Base-by-base conservation (phyloP, 176 grass and related monocot genomes). In the Leersia perrieri region DNA sequence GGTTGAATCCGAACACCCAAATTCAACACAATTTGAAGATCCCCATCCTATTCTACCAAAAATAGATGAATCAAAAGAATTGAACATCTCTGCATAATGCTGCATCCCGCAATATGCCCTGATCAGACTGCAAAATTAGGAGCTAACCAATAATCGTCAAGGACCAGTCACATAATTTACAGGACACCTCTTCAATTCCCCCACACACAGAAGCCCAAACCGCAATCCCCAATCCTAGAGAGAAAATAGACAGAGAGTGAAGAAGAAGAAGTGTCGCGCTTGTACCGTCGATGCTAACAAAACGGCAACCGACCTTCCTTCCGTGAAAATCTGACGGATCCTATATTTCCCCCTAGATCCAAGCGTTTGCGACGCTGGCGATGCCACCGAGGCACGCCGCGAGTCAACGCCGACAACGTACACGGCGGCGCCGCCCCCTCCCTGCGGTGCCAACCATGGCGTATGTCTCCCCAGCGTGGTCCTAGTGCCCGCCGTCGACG, bases 111-210 rank as follows among this genome's bases (percentile, higher is more conserved):
- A 69, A 5, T 53, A 26, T 23, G 7, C 45, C 58, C 11, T 30
- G n/a, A 18, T 47, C 60, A 63, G 16, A 5, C n/a, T 65, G 20
- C 47, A 53, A 32, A 88, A 84, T 80, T 62, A 84, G 32, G 70
- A 49, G 49, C 13, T 15, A 76, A 35, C 58, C 31, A 10, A 30
- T 57, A 22, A 20, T 61, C 29, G 20, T 16, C 5, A n/a, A 23
- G 53, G 1, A 13, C 2, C 33, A 71, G 42, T 61, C 55, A 3
- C 63, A 53, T 2, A 40, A 78, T 55, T 55, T 8, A 58, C 27
- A 16, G 66, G 18, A 31, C 45, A 72, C 11, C 33, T 6, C 33
- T 36, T 16, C 67, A 73, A 31, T 22, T 67, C 34, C 29, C 14
- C 31, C 25, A 30, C n/a, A 18, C n/a, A 3, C 39, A 47, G 12